phyloP scores from a whole-genome alignment of 768 basidiomycete species.

The Hysterangium stoloniferum region DNA sequence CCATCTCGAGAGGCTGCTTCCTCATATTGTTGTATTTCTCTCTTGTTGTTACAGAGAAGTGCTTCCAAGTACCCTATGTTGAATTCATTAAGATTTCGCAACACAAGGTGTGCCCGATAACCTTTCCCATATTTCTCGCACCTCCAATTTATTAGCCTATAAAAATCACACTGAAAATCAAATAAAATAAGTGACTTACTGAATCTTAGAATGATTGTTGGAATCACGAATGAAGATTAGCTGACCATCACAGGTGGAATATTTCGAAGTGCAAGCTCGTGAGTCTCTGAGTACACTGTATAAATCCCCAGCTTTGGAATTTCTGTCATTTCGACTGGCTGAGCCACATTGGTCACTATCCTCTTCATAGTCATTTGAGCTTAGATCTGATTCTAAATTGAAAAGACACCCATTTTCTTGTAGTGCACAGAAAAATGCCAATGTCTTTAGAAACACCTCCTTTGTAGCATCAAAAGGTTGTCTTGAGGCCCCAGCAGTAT shows the following conservation, averaged over 20 bases:
- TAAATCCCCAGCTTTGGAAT: too few species aligned
- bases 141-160: conserved; percentile 1
- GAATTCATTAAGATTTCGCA: conserved; percentile 20
- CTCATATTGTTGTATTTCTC: conserved; percentile 6
- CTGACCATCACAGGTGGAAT: not conserved
- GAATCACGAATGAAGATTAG: conserved; percentile 8
- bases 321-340: too few species aligned
- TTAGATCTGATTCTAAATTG: not conserved
- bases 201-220: conserved; percentile 16
- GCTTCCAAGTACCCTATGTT: conserved; percentile 19
- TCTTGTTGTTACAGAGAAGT: conserved; percentile 12
- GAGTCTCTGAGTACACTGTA: not conserved
- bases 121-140: conserved; percentile 5
- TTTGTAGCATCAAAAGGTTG: not conserved
- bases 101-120: conserved; percentile 16
- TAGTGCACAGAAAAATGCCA: conserved; percentile 19
- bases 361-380: not conserved
- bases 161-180: conserved; percentile 14
- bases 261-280: not conserved
- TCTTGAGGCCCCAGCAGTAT: not conserved
- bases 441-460: conserved; percentile 19
- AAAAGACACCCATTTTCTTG: conserved; percentile 18
- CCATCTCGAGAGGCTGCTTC: conserved; percentile 13
- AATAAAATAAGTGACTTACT: conserved; percentile 15
- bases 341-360: not conserved